Conservation (phyloP, 148 eudicot species). For the Simmondsia chinensis region DNA sequence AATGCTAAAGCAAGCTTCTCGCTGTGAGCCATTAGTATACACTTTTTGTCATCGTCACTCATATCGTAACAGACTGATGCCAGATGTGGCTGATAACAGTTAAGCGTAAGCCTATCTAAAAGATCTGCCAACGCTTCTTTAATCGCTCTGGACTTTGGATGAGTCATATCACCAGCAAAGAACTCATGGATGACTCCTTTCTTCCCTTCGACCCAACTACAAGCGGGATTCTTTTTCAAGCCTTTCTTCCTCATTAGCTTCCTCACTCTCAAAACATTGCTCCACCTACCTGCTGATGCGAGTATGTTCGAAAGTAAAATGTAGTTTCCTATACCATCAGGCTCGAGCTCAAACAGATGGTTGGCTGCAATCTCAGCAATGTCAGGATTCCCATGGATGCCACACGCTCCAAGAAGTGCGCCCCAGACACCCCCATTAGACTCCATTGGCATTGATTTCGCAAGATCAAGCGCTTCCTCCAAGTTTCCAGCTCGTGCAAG, state of each 20-base stretch:
- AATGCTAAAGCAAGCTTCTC: slow-evolving; percentile 55
- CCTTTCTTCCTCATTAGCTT: slow-evolving; percentile 30
- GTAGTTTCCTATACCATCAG: slow-evolving; percentile 40
- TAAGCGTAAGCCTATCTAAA: slow-evolving; percentile 16
- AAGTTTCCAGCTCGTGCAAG: slow-evolving; percentile 48
- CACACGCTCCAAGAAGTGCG: slow-evolving; percentile 59
- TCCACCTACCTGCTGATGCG: slow-evolving; percentile 45
- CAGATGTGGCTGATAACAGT: slow-evolving; percentile 30
- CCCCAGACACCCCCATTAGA: slow-evolving; percentile 62
- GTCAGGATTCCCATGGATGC: slow-evolving; percentile 50
- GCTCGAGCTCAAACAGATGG: slow-evolving; percentile 45
- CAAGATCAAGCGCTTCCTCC: slow-evolving; percentile 45
- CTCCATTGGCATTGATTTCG: slow-evolving; percentile 33
- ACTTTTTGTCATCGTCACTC: slow-evolving; percentile 40
- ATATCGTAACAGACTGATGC: slow-evolving; percentile 39
- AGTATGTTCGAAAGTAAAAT: slow-evolving; percentile 45
- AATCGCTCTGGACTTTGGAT: slow-evolving; percentile 34
- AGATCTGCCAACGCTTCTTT: slow-evolving; percentile 24
- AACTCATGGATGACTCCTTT: slow-evolving; percentile 42
- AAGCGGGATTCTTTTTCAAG: slow-evolving; percentile 38
- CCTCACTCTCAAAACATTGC: slow-evolving; percentile 29
- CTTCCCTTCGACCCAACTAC: slow-evolving; percentile 52
- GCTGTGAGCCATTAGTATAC: slow-evolving; percentile 38
- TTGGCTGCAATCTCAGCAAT: slow-evolving; percentile 53
- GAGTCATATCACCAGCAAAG: slow-evolving; percentile 44